Base-by-base conservation (phyloP, 495 filamentous ascomycete genomes). In the Annulohypoxylon bovei region DNA sequence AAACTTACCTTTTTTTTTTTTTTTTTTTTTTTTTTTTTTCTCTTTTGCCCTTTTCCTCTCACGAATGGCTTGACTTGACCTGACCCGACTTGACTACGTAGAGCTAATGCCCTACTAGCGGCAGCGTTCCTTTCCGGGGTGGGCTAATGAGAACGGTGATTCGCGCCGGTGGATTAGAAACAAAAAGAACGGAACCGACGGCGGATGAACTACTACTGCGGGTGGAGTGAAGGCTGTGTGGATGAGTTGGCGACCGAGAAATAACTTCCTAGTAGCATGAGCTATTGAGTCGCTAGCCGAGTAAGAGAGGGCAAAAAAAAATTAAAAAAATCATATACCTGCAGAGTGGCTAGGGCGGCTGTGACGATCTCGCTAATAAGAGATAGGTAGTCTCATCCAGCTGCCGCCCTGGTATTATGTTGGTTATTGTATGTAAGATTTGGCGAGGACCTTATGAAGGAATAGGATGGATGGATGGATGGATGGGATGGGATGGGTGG, bases 271-370 rank as follows among this genome's bases (percentile, higher is more conserved):
- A 37, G 49, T 28, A 37, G 49, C 65, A 65, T 64, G 56, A 68
- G 70, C 65, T 72, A 72, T 72, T 72, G 65, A 72, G 60, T 68
- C 60, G 65, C 70, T 72, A 72, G 49, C 70, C 65, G 53, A 65
- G 61, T 33, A 69, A 50, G 23, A 50, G 5, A 50, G 4, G n/a
- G n/a, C n/a, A 11, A 25, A 28, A 27, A 50, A 4, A 27, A 4
- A 46, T 8, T 28, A 5, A 50, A 50, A 37, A 18, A 0, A 53
- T 50, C 42, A 65, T 55, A 55, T 68, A 62, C 61, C 57, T 65
- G 65, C 37, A 50, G 54, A 65, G 70, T 68, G 61, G 70, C 65
- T 68, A 68, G 50, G 56, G 55, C 62, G 60, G 60, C 54, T 65
- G 65, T 25, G 65, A 65, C 52, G 70, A 72, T 72, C 65, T 72